Percentiles rank a stretch among this genome's conserved stretches.
These are phyloP conservation scores for Myrica gale DNA, from an alignment of 306 rosid genomes.

Conservation along the genomic window DNA sequence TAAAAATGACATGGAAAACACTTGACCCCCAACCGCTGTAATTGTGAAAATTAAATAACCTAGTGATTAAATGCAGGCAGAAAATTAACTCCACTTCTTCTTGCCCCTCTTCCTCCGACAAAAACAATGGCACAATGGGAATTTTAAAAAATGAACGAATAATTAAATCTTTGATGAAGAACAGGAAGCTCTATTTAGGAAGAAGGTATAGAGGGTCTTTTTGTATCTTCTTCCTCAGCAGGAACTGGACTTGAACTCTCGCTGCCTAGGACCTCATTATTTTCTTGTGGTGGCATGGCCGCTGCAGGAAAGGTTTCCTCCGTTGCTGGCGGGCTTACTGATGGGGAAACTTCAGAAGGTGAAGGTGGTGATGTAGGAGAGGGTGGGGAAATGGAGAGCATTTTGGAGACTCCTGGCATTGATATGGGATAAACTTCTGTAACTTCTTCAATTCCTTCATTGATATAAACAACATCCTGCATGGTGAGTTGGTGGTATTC, in stretches of 20 bases:
- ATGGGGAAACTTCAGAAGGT: slow-evolving; percentile 33
- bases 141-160: slow-evolving; percentile 18
- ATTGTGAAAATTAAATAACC: slow-evolving; percentile 30
- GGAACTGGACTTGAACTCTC: slow-evolving; percentile 28
- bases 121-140: slow-evolving; percentile 12
- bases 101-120: slow-evolving; percentile 19
- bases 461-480: slow-evolving; percentile 91
- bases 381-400: slow-evolving; percentile 46
- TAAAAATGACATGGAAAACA: slow-evolving; percentile 20
- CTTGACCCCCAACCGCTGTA: slow-evolving; percentile 24
- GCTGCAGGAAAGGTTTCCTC: slow-evolving; percentile 37
- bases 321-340: slow-evolving; percentile 23
- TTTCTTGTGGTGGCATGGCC: slow-evolving; percentile 30
- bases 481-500: slow-evolving; percentile 93
- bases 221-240: slow-evolving; percentile 40
- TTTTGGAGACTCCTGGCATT: slow-evolving; percentile 33
- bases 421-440: slow-evolving; percentile 69
- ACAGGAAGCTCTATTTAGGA: slow-evolving; percentile 25
- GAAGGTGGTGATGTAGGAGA: slow-evolving; percentile 39
- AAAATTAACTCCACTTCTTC: slow-evolving; percentile 17
- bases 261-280: slow-evolving; percentile 29
- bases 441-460: slow-evolving; percentile 87
- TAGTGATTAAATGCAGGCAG: slow-evolving; percentile 14
- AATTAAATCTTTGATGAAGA: slow-evolving; percentile 29
- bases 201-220: slow-evolving; percentile 35